Conservation (phyloP, 208 protist genomes). For the Wallacemonas sp. region DNA sequence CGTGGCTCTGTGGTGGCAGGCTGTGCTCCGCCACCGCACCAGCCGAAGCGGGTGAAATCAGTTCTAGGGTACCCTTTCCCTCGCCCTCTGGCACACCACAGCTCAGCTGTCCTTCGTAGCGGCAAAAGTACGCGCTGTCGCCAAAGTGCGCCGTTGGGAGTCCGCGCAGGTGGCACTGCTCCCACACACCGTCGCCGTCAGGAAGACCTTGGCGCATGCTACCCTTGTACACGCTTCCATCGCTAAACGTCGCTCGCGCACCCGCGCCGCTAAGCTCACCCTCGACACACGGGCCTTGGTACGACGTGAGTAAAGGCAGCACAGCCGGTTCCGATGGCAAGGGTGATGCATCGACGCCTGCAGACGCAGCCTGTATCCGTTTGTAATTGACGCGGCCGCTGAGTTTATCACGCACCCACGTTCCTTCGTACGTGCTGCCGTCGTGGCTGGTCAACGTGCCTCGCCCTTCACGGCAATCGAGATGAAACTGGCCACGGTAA, state of each 20-base stretch:
- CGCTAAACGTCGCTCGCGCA: slow-evolving; percentile 41
- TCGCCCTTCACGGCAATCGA: slow-evolving; percentile 43
- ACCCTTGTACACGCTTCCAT: slow-evolving; percentile 66
- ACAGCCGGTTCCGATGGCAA: too few relatives aligned
- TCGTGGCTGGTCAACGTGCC: slow-evolving; percentile 42
- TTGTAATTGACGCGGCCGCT: slow-evolving; percentile 35
- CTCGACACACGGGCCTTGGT: slow-evolving; percentile 54
- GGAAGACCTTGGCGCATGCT: slow-evolving; percentile 55
- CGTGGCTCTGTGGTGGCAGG: slow-evolving; percentile 13
- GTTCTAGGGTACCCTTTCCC: slow-evolving; percentile 56
- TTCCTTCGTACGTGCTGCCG: slow-evolving; percentile 44
- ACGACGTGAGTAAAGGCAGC: slow-evolving; percentile 27
- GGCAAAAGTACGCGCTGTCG: slow-evolving; percentile 22
- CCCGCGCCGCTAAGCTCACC: slow-evolving; percentile 54
- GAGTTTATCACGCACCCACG: slow-evolving; percentile 48
- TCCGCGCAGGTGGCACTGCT: slow-evolving; percentile 28
- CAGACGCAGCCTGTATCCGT: not conserved
- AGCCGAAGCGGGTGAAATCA: not conserved
- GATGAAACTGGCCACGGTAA: slow-evolving; percentile 55
- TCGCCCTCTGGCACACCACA: slow-evolving; percentile 58
- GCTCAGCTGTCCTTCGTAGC: slow-evolving; percentile 78
- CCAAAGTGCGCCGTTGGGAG: not conserved
- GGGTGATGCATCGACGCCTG: not conserved
- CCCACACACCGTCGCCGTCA: slow-evolving; percentile 48
- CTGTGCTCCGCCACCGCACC: slow-evolving; percentile 3